Conservation (phyloP, 305 asterid species). For the Solanum hybrid region DNA sequence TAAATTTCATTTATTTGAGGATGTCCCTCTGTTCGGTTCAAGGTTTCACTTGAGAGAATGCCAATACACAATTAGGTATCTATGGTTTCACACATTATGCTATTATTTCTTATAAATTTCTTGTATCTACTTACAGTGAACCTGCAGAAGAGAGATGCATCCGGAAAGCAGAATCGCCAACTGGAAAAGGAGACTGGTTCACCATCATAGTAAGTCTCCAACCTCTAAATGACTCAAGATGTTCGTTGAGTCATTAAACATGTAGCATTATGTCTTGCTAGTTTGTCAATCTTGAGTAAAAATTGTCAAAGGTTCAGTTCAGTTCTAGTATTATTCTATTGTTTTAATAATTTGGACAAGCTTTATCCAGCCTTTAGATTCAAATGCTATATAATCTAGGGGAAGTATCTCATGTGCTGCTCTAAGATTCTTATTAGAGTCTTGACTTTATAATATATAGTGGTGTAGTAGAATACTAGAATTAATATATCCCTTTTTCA, state of each 20-base stretch:
- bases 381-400: background rate
- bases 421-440: background rate
- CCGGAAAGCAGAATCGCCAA: constrained; percentile 17
- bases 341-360: background rate
- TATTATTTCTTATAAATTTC: background rate
- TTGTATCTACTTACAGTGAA: constrained; percentile 19
- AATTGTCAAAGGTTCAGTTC: background rate
- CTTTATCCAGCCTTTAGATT: background rate
- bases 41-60: background rate
- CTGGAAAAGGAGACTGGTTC: constrained; percentile 35
- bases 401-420: background rate
- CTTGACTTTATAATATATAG: background rate
- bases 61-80: background rate
- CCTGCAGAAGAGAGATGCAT: constrained; percentile 42
- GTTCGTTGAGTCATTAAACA: background rate
- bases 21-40: background rate
- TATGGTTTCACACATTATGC: background rate
- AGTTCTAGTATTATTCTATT: background rate
- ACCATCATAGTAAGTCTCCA: constrained; percentile 34
- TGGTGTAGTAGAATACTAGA: background rate
- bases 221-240: background rate
- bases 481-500: background rate
- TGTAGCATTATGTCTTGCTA: background rate
- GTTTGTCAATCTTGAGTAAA: background rate
- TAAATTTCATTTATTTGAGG: background rate